Evolutionary conservation across 1,284 basidiomycete genomes (phyloP), one percentile per base, ranked within the genome.

Genomic region (Ceratobasidium sp.): DNA sequence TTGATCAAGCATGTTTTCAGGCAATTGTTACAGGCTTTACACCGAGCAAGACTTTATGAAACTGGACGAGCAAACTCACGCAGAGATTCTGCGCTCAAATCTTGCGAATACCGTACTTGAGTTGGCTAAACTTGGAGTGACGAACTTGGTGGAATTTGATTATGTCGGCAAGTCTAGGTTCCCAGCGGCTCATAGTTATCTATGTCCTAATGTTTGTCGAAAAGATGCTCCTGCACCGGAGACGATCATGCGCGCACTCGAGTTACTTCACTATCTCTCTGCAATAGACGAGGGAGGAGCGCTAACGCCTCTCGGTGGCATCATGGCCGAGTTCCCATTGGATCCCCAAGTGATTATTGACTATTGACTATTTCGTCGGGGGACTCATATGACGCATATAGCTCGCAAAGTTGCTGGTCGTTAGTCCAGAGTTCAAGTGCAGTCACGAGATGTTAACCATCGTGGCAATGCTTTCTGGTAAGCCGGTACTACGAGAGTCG

Each of bases 301-400:
- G 10, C 87, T 99, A 82, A 99, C 98, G 0, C 90, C 95, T 20
- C 87, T 99, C 15, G 98, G 97, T 0, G 90, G 97, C 78, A 99
- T 99, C 86, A 99, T 99, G 98, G 97, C 98, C 1, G 97, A 99
- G 81, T 98, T 99, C 86, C 97, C 97, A 20, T 89, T 99, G 42
- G 98, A 99, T 84, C 97, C 98, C 46, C 97, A 99, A 87, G 93
- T 92, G 80, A 48, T 80, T 73, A 5, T n/a, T 62, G 15, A n/a
- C 42, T 61, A 40, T 54, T 48, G 38, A 33, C 44, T n/a, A 26
- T 57, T 23, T 0, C 46, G 46, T 26, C 77, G 15, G 7, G 2
- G 7, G 12, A 5, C 46, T 12, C 7, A 42, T 28, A 28, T 4
- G 20, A 48, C 17, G 46, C 46, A 48, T 48, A 3, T 68, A 94